Conservation (phyloP, 2,329 filamentous ascomycete genomes). For the Colletotrichum lini region DNA sequence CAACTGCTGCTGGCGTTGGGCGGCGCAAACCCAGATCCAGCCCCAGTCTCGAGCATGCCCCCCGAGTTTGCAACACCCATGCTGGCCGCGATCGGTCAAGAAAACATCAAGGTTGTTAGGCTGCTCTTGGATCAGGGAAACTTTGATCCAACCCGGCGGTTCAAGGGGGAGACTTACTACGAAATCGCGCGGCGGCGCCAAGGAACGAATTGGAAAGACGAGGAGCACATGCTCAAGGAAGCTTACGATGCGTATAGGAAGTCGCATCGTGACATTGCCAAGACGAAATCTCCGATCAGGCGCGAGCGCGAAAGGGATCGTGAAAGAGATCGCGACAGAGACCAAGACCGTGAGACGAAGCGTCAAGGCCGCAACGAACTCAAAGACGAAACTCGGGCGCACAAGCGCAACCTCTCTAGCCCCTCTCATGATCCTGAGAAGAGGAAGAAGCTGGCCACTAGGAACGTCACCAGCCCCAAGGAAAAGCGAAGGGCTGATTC, state of each 20-base stretch:
- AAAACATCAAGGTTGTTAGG: constrained; percentile 87
- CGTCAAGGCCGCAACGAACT: constrained; percentile 59
- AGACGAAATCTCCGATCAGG: constrained; percentile 65
- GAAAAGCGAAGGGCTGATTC: constrained; percentile 65
- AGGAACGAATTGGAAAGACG: constrained; percentile 91
- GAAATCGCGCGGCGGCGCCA: constrained; percentile 87
- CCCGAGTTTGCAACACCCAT: constrained; percentile 90
- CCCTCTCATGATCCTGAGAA: constrained; percentile 62
- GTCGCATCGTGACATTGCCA: constrained; percentile 62
- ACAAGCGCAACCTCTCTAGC: constrained; percentile 65
- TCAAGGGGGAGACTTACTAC: constrained; percentile 85
- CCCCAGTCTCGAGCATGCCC: constrained; percentile 71
- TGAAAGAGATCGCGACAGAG: constrained; percentile 52
- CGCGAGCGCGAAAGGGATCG: constrained; percentile 54
- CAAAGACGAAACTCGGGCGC: constrained; percentile 59
- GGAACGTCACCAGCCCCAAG: constrained; percentile 59
- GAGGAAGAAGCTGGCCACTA: constrained; percentile 59
- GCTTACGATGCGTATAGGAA: constrained; percentile 78
- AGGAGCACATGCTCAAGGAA: constrained; percentile 84
- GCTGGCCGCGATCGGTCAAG: constrained; percentile 91
- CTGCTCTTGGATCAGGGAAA: constrained; percentile 81
- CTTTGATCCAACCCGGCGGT: constrained; percentile 87
- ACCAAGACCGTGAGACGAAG: constrained; percentile 59
- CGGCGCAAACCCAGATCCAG: constrained; percentile 76
- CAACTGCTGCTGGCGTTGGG: constrained; percentile 82